Conservation (phyloP, 192 early-diverging fungal species). For the Haplosporangium gracile region DNA sequence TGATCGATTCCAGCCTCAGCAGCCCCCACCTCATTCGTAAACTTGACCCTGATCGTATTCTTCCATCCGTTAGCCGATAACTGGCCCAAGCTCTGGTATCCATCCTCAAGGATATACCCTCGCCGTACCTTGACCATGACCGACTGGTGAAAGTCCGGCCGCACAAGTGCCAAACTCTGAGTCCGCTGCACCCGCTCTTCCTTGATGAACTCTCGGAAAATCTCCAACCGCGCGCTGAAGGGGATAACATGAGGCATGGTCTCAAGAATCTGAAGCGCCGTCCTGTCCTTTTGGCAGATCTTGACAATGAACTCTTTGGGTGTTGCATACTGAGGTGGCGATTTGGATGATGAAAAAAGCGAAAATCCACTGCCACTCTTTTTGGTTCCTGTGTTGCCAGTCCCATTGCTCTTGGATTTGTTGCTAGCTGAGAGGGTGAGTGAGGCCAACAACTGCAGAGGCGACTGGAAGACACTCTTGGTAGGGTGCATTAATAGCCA, state of each 20-base stretch:
- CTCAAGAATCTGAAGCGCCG: constrained; percentile 73
- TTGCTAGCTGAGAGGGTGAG: constrained; percentile 32
- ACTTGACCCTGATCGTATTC: constrained; percentile 64
- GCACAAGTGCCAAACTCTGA: constrained; percentile 20
- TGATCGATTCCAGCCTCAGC: constrained; percentile 87
- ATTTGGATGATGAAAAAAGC: constrained; percentile 31
- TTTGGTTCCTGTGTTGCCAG: constrained; percentile 6
- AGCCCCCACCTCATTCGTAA: constrained; percentile 65
- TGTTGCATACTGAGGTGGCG: constrained; percentile 37
- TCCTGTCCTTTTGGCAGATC: constrained; percentile 56
- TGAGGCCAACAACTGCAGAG: constrained; percentile 54
- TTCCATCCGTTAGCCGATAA: constrained; percentile 60
- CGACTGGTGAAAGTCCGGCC: constrained; percentile 47
- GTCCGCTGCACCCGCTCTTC: constrained; percentile 63
- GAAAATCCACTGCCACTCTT: constrained; percentile 31
- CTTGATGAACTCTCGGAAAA: constrained; percentile 85
- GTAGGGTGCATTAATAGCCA: constrained; percentile 69
- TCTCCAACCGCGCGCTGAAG: constrained; percentile 85
- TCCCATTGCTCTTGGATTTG: constrained; percentile 28
- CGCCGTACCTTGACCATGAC: constrained; percentile 70
- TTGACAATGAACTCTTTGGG: constrained; percentile 57
- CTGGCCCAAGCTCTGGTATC: constrained; percentile 65
- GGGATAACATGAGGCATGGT: constrained; percentile 92
- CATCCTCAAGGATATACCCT: constrained; percentile 79
- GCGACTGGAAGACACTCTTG: constrained; percentile 51